A percentile compares a stretch with the other conserved stretches of the same genome.
phyloP scores from a whole-genome alignment of 2,329 filamentous ascomycete species.

The Verticillium zaregamsianum region DNA sequence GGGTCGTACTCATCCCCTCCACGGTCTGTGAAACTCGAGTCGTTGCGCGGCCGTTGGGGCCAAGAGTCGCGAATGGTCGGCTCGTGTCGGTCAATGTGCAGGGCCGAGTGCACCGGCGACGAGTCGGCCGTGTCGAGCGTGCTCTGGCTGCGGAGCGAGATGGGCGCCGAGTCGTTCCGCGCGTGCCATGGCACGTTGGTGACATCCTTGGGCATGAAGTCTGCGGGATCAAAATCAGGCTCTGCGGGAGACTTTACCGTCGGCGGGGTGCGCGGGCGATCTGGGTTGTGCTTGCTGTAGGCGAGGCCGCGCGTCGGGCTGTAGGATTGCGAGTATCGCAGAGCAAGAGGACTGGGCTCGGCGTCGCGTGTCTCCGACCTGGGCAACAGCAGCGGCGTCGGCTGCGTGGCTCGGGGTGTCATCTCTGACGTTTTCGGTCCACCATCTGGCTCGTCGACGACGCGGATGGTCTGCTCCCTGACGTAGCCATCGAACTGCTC shows the following conservation, averaged over 20 bases:
- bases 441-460: slow-evolving; percentile 7
- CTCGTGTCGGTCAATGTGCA: slow-evolving; percentile 22
- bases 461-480: slow-evolving; percentile 8
- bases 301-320: slow-evolving; percentile 2
- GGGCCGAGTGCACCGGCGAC: slow-evolving; percentile 22
- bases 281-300: slow-evolving; percentile 8
- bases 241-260: not conserved
- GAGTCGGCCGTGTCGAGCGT: slow-evolving; percentile 28
- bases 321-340: slow-evolving; percentile 10
- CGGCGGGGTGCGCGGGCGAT: slow-evolving; percentile 15
- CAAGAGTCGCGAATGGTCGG: slow-evolving; percentile 27
- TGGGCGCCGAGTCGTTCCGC: slow-evolving; percentile 24
- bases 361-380: slow-evolving; percentile 7
- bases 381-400: slow-evolving; percentile 12
- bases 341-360: slow-evolving; percentile 13
- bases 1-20: slow-evolving; percentile 18
- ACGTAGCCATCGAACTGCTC: slow-evolving; percentile 1
- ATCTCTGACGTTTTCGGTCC: slow-evolving; percentile 5
- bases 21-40: slow-evolving; percentile 18
- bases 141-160: slow-evolving; percentile 28
- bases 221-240: slow-evolving; percentile 11
- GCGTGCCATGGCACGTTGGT: slow-evolving; percentile 26
- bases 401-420: slow-evolving; percentile 1
- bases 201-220: slow-evolving; percentile 22
- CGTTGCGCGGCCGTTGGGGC: slow-evolving; percentile 18